Evolutionary conservation across 2,329 filamentous ascomycete species (phyloP), one percentile per base, ranked within the genome.

Genomic region (Mycosphaerella arachidis): DNA sequence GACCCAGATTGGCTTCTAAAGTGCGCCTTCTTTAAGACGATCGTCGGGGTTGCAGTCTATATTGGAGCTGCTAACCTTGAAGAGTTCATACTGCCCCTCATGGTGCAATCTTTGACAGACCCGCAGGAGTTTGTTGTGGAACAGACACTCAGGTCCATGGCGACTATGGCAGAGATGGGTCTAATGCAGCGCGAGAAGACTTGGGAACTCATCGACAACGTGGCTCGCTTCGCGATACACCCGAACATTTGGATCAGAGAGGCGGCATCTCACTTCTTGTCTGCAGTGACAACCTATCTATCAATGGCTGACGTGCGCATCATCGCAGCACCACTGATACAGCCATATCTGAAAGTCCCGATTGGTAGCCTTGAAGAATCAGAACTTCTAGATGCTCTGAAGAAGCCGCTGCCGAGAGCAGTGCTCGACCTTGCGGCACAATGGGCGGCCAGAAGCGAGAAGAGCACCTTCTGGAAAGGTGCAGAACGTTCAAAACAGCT

Each of bases 1-100:
- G 94, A 97, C 69, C 86, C 89, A 46, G 92, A 99, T 72, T 99
- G 94, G 94, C 91, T 91, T 73, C 78, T 99, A 33, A 97, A 96
- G 74, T 97, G 92, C 69, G 92, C 93, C 2, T 97, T 97, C 72
- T 97, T 99, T 70, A 92, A 96, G 70, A 91, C 92, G 0, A 91
- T 97, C 29, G 91, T 97, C 16, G 93, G 92, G 3, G 92, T 99
- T 65, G 91, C 92, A 4, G 86, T 90, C 1, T 96, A 96, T 67
- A 84, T 97, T 35, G 94, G 94, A 30, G 92, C 90, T 61, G 90
- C 87, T 35, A 95, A 88, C 66, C 78, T 99, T 33, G 94, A 99
- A 74, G 92, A 96, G 67, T 99, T 97, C 68, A 96, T 97, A 65
- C 77, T 99, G 29, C 94, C 95, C 0, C 80, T 99, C 13, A 97